phyloP scores from a whole-genome alignment of 768 basidiomycete species.

The Mycena haematopus region DNA sequence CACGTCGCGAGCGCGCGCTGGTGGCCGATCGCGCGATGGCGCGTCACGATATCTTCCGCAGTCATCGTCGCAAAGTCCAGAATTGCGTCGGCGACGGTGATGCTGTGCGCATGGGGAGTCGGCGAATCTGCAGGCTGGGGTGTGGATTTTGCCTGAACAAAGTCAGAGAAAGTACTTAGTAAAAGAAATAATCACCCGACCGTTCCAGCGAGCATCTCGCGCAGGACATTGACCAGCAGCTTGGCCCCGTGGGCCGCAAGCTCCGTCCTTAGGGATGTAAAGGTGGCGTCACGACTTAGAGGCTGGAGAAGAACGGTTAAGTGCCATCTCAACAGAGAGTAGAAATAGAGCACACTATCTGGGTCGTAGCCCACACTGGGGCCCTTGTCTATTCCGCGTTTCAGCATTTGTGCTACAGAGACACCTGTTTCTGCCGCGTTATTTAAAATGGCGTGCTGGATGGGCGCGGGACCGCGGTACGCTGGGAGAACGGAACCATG shows the following conservation, averaged over 20 bases:
- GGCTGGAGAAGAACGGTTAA: constrained; percentile 44
- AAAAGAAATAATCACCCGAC: constrained; percentile 40
- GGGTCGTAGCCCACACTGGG: constrained; percentile 63
- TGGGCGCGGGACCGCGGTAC: constrained; percentile 91
- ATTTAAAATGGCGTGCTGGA: constrained; percentile 81
- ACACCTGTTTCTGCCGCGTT: constrained; percentile 77
- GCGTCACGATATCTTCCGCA: constrained; percentile 59
- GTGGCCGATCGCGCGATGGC: constrained; percentile 70
- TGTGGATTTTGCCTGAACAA: constrained; percentile 49
- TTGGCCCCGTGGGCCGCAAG: constrained; percentile 72
- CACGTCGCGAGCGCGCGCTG: constrained; percentile 53
- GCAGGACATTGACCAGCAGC: constrained; percentile 73
- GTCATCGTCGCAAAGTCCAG: constrained; percentile 65
- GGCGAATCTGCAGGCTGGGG: constrained; percentile 51
- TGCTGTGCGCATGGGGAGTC: constrained; percentile 62
- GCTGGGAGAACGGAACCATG: constrained; percentile 88
- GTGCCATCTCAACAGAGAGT: not conserved
- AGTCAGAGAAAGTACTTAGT: not conserved
- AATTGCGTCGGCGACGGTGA: constrained; percentile 56
- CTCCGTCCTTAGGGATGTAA: constrained; percentile 57
- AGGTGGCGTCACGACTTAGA: constrained; percentile 58
- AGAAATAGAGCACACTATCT: constrained; percentile 53
- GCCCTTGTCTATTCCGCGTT: constrained; percentile 82
- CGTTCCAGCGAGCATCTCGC: constrained; percentile 63
- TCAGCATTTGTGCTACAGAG: constrained; percentile 79